phyloP scores from a whole-genome alignment of 805 yeast species.

The Kodamaea sagamina region DNA sequence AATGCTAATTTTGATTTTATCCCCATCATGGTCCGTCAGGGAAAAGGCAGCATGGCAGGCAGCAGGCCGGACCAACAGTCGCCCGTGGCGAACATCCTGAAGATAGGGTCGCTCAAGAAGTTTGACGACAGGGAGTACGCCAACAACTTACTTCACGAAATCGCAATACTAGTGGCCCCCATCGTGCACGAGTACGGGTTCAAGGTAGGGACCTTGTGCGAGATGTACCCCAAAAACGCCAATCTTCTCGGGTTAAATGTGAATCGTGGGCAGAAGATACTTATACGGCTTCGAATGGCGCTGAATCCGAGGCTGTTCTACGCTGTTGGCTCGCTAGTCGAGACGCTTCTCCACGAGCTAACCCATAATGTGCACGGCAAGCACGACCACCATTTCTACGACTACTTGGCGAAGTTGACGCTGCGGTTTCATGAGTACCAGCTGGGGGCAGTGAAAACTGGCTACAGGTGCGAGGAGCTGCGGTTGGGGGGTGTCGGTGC shows the following conservation, averaged over 20 bases:
- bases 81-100: constrained; percentile 37
- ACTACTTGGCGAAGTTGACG: constrained; percentile 60
- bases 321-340: constrained; percentile 66
- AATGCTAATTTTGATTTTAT: constrained; percentile 1
- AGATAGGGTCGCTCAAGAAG: constrained; percentile 40
- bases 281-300: constrained; percentile 67
- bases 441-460: constrained; percentile 48
- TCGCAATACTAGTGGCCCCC: constrained; percentile 74
- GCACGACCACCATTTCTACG: constrained; percentile 73
- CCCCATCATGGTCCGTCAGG: constrained; percentile 15
- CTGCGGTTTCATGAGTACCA: constrained; percentile 49
- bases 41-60: constrained; percentile 4
- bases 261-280: constrained; percentile 71
- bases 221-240: constrained; percentile 74
- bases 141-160: constrained; percentile 57
- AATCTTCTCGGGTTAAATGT: constrained; percentile 79
- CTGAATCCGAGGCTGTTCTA: constrained; percentile 55
- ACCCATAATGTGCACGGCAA: constrained; percentile 81
- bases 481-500: constrained; percentile 40
- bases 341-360: constrained; percentile 86
- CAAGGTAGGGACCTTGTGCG: constrained; percentile 68
- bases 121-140: constrained; percentile 42
- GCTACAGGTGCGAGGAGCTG: constrained; percentile 51
- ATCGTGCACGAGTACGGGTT: constrained; percentile 68
- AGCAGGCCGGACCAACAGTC: constrained; percentile 28